Evolutionary conservation across 2,329 filamentous ascomycete species (phyloP).

Genomic region (Aspergillus puulaauensis): DNA sequence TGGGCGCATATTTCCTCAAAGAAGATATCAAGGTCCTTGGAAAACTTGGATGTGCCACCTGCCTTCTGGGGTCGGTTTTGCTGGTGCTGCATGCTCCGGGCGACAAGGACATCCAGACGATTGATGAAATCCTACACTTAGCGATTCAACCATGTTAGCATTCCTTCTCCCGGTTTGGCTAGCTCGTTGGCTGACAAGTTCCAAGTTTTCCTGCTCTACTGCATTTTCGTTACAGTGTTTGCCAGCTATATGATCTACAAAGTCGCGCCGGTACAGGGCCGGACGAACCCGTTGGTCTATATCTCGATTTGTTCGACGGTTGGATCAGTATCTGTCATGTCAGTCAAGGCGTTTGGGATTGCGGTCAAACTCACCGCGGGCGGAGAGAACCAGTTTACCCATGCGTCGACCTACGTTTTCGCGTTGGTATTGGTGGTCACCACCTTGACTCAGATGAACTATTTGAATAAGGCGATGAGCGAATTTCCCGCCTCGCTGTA

Average conservation of each 20-base stretch:
- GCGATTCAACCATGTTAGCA: constrained; percentile 82
- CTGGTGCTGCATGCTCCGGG: constrained; percentile 96
- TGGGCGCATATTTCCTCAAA: constrained; percentile 90
- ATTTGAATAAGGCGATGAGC: constrained; percentile 97
- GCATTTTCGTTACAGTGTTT: constrained; percentile 74
- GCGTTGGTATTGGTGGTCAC: constrained; percentile 89
- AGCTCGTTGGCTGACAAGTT: neutral
- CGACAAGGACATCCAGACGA: constrained; percentile 84
- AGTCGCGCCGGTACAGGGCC: constrained; percentile 83
- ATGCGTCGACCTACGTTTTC: constrained; percentile 96
- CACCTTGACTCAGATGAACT: constrained; percentile 99
- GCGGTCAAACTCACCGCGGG: constrained; percentile 91
- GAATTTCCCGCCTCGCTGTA: constrained; percentile 98
- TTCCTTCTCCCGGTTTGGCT: neutral
- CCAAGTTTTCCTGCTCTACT: constrained; percentile 86
- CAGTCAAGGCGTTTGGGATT: constrained; percentile 97
- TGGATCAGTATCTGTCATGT: constrained; percentile 97
- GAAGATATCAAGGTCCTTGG: constrained; percentile 86
- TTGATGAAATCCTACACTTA: constrained; percentile 87
- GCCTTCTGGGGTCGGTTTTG: constrained; percentile 91
- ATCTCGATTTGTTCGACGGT: constrained; percentile 97
- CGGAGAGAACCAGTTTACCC: constrained; percentile 92
- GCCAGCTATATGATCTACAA: constrained; percentile 95
- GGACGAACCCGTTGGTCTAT: constrained; percentile 93
- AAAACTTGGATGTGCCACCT: constrained; percentile 93